phyloP scores from a whole-genome alignment of 2,329 filamentous ascomycete species.

The Pestalotiopsis sp. region DNA sequence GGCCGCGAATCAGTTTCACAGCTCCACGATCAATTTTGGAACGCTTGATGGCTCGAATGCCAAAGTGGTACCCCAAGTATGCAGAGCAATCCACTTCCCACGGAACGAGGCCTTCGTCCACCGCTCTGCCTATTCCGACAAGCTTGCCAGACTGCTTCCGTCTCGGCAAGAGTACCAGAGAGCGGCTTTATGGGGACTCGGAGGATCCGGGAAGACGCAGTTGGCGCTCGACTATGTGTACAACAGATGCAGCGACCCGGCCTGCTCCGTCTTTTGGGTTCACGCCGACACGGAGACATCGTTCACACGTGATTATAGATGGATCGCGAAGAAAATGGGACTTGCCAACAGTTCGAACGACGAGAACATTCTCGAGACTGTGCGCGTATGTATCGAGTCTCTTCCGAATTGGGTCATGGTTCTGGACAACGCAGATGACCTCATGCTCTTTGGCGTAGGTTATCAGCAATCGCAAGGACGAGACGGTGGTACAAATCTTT shows the following conservation, averaged over 20 bases:
- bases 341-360: neutral
- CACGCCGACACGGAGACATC: neutral
- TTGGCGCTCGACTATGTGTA: neutral
- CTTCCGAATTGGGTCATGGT: slow-evolving; percentile 29
- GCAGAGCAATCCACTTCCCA: slow-evolving; percentile 18
- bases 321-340: neutral
- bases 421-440: slow-evolving; percentile 35
- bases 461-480: neutral
- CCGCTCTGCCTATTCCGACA: slow-evolving; percentile 19
- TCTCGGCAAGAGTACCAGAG: slow-evolving; percentile 9
- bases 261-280: neutral
- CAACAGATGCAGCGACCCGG: neutral
- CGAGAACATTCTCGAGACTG: slow-evolving; percentile 10
- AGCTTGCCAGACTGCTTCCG: slow-evolving; percentile 22
- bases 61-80: neutral
- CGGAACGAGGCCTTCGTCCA: slow-evolving; percentile 26
- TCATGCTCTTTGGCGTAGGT: slow-evolving; percentile 27
- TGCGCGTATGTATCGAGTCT: slow-evolving; percentile 20
- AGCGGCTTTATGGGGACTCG: slow-evolving; percentile 28
- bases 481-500: slow-evolving; percentile 10
- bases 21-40: too few relatives aligned
- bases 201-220: slow-evolving; percentile 17
- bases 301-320: neutral
- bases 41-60: too few relatives aligned
- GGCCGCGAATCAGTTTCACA: too few relatives aligned